Percentiles rank a stretch among this genome's conserved stretches.
phyloP scores from a whole-genome alignment of 805 yeast species.

The Scheffersomyces coipomensis region DNA sequence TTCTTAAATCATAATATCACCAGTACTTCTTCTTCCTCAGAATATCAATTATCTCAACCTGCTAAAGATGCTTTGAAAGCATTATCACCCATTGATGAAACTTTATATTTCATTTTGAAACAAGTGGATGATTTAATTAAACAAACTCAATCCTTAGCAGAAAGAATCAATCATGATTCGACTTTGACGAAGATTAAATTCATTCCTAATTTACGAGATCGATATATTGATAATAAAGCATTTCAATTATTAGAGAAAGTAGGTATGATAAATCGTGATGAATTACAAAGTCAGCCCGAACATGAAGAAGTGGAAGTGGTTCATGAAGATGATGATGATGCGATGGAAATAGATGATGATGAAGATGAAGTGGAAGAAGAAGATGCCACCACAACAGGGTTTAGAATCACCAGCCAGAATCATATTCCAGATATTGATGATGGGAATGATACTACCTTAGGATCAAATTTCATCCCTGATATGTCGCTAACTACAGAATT shows the following conservation, averaged over 20 bases:
- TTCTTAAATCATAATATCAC: slow-evolving; percentile 19
- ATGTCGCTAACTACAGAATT: background rate
- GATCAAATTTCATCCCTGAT: background rate
- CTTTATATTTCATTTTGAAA: slow-evolving; percentile 41
- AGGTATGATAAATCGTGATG: slow-evolving; percentile 14
- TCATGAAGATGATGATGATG: background rate
- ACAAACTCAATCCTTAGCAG: slow-evolving; percentile 24
- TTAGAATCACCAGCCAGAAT: background rate
- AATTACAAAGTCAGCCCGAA: background rate
- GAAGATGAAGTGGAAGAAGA: background rate
- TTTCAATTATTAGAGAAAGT: slow-evolving; percentile 25
- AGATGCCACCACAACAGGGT: background rate
- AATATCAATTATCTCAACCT: slow-evolving; percentile 16
- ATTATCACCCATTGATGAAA: slow-evolving; percentile 47
- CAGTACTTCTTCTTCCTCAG: slow-evolving; percentile 6
- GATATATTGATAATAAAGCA: slow-evolving; percentile 39
- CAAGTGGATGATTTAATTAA: slow-evolving; percentile 40
- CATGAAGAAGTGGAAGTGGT: background rate
- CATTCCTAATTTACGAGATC: slow-evolving; percentile 33
- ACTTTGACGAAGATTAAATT: slow-evolving; percentile 20
- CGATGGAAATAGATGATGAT: background rate
- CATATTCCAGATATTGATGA: background rate
- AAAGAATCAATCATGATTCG: slow-evolving; percentile 20
- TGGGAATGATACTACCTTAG: background rate
- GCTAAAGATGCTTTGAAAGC: slow-evolving; percentile 26